Conservation (phyloP, 2,329 filamentous ascomycete species). For the Hypoxylon sp. region DNA sequence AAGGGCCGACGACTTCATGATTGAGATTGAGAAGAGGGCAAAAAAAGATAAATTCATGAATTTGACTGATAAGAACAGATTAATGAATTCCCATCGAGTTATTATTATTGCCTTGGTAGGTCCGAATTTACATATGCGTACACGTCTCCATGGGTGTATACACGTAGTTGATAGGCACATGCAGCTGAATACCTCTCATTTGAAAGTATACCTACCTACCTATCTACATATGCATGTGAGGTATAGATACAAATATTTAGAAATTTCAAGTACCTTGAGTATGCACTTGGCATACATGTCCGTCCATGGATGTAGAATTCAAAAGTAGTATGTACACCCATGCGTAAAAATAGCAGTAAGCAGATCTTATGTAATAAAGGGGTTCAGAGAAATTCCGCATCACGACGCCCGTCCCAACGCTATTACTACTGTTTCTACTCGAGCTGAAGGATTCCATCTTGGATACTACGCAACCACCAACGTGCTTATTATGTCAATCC, state of each 20-base stretch:
- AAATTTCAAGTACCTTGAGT: background rate
- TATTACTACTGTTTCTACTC: slow-evolving; percentile 4
- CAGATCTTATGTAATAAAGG: slow-evolving; percentile 28
- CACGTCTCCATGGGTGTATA: background rate
- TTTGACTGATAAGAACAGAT: slow-evolving; percentile 39
- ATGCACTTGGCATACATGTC: background rate
- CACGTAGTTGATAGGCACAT: background rate
- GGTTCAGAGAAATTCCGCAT: background rate
- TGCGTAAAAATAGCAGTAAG: slow-evolving; percentile 33
- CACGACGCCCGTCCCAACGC: background rate
- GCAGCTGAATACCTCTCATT: background rate
- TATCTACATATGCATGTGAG: no score
- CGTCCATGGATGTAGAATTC: background rate
- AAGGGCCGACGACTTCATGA: slow-evolving; percentile 42
- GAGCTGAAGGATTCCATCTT: slow-evolving; percentile 31
- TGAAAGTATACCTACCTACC: no score
- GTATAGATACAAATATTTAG: background rate
- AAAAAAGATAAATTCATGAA: slow-evolving; percentile 11
- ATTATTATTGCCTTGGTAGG: slow-evolving; percentile 29
- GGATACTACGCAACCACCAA: slow-evolving; percentile 29
- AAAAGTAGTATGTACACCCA: background rate
- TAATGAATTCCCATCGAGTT: slow-evolving; percentile 24
- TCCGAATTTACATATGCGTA: slow-evolving; percentile 18
- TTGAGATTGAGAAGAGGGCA: slow-evolving; percentile 18
- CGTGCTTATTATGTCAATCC: slow-evolving; percentile 34